Evolutionary conservation across 106 monocot species (phyloP), one percentile per base, ranked within the genome.

Genomic region (Posidonia australis): DNA sequence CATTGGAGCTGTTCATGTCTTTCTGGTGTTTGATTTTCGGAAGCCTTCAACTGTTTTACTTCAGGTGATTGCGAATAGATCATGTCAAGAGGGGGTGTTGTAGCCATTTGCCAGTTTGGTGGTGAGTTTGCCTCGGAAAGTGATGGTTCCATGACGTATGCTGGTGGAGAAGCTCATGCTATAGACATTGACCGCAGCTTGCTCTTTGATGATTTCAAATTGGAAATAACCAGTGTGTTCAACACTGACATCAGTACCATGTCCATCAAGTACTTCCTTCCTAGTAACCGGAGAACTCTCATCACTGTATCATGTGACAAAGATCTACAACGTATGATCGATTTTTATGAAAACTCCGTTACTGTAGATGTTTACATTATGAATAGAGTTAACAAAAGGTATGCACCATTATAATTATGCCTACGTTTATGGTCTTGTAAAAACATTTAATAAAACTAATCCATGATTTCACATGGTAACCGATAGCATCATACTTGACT

Each of bases 81-180:
- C 10, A 89, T 85, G 80, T 58, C 66, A 46, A 71, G 68, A 29
- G 68, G 73, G 28, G 63, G 57, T 60, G 58, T 90, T 49, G 82
- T 98, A 16, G 87, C 79, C 25, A 98, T 98, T 66, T 98, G 96
- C 81, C 96, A 90, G 69, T 85, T 87, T 70, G 96, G 96, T 49
- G 96, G 96, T 59, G 85, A 87, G 60, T 98, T 98, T 70, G 52
- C 78, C 42, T 63, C 78, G 11, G 77, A 65, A 56, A 54, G 45
- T 55, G 87, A 85, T 67, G 96, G 96, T 20, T 72, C 78, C 43
- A 56, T 98, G 64, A 77, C 82, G 54, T 98, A 90, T 69, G 59
- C 61, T 11, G 87, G 90, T 45, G 96, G 96, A 49, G 96, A 90
- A 63, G 96, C 96, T 56, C 90, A 90, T 75, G 90, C 90, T 7